Base-by-base conservation (phyloP, 2,329 filamentous ascomycete genomes). In the Trichoderma sp. region DNA sequence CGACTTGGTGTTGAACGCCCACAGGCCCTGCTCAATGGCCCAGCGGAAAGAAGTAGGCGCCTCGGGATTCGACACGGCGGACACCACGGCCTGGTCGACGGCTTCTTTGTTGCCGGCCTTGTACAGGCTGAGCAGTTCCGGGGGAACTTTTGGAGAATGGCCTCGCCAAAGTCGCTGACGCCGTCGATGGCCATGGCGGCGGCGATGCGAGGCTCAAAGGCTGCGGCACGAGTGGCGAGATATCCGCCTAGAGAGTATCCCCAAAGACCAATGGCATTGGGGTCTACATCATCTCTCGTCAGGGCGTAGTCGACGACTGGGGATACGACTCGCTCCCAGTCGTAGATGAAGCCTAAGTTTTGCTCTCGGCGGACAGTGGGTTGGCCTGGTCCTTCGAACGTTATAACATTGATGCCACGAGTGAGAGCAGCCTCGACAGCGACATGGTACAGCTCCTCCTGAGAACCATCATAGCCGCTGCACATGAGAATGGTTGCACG, bases 381-480 rank as follows among this genome's bases (percentile, higher is more conserved):
- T 77, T 88, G 86, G 0, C 86, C 86, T 0, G 86, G 86, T 0
- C 87, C 87, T 73, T 88, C 87, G 71, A 85, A 88, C 0, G 84
- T 85, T 9, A 87, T 79, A 75, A 81, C 81, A 71, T 85, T 86
- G 77, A 81, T 85, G 9, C 86, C 86, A 1, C 85, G 81, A 16
- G 82, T 80, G 7, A 86, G 77, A 0, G 82, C 82, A 0, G 81
- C 78, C 1, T 79, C 78, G n/a, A 81, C 85, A 5, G 80, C 78
- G 7, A 78, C 45, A 71, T 87, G 85, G 67, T 84, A 83, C n/a
- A 85, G 79, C 29, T 86, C 85, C 72, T 87, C 85, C 75, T 86
- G 84, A 0, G 82, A 79, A 6, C 82, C 84, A 66, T 87, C 86
- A 68, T 82, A 86, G 9, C 86, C 84, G 53, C 81, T 85, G 31